Percentiles rank a stretch among this genome's conserved stretches.
Evolutionary conservation across 169 alveolate species (phyloP).

Genomic region (Perkinsus chesapeaki): DNA sequence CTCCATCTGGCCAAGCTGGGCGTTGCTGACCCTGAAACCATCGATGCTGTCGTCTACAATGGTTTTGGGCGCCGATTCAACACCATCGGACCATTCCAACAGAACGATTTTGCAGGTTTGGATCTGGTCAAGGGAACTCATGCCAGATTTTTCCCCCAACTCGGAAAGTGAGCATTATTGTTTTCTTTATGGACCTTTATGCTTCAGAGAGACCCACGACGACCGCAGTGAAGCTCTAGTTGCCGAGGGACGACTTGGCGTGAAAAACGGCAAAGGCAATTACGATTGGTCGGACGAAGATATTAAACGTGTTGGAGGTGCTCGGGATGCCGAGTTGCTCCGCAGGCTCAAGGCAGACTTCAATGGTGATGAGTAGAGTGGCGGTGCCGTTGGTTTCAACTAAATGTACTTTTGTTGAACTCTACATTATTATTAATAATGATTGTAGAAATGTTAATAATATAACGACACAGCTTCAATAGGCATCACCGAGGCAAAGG

Average conservation of each 20-base stretch:
- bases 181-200: not conserved
- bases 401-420: not conserved
- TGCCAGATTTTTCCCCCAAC: not conserved
- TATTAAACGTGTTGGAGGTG: not conserved
- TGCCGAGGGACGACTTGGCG: not conserved
- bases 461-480: not conserved
- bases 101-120: conserved; percentile 1
- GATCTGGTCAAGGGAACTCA: not conserved
- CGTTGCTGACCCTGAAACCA: not conserved
- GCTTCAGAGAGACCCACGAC: not conserved
- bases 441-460: not conserved
- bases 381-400: not conserved
- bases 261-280: not conserved
- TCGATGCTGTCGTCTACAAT: not conserved
- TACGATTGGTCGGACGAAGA: not conserved
- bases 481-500: not conserved
- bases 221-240: not conserved
- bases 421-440: not conserved
- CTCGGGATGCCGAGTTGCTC: not conserved
- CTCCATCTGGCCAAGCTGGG: not conserved
- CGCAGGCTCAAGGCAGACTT: not conserved
- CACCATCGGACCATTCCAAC: conserved; percentile 8
- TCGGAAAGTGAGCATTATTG: not conserved
- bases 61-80: conserved; percentile 8
- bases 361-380: not conserved